Conservation (phyloP, 2,329 filamentous ascomycete genomes). For the Cadophora gregata region DNA sequence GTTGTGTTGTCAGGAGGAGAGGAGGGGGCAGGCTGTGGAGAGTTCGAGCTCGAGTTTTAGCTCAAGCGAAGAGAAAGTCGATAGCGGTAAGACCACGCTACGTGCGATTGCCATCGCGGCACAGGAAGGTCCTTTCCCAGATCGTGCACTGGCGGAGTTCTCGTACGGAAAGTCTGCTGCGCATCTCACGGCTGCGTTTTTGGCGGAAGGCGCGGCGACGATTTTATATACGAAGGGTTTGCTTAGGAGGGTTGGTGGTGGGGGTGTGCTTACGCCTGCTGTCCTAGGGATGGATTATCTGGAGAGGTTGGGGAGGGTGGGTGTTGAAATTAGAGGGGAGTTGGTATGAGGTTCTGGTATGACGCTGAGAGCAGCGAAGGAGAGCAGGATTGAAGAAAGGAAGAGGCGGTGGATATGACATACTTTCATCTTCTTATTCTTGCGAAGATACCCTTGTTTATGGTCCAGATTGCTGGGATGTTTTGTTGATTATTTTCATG, state of each 20-base stretch:
- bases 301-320: conserved; percentile 12
- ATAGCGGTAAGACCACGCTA: background rate
- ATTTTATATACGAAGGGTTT: conserved; percentile 9
- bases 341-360: conserved; percentile 4
- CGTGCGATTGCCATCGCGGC: conserved; percentile 19
- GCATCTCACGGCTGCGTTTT: conserved; percentile 14
- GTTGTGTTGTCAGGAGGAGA: background rate
- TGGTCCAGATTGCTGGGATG: background rate
- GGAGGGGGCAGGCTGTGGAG: background rate
- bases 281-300: conserved; percentile 13
- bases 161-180: background rate
- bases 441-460: conserved; percentile 4
- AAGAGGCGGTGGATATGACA: background rate
- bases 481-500: background rate
- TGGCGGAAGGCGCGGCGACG: conserved; percentile 19
- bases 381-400: background rate
- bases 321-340: conserved; percentile 15
- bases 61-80: background rate
- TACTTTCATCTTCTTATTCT: background rate
- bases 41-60: background rate
- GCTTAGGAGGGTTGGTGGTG: conserved; percentile 5
- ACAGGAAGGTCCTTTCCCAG: conserved; percentile 22
- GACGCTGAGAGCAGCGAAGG: background rate
- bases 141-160: conserved; percentile 20
- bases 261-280: conserved; percentile 18